A percentile compares a stretch with the other conserved stretches of the same genome.
Conservation (phyloP, 225 moss, liverwort and hornwort genomes). For the Pseudisothecium myosuroides region DNA sequence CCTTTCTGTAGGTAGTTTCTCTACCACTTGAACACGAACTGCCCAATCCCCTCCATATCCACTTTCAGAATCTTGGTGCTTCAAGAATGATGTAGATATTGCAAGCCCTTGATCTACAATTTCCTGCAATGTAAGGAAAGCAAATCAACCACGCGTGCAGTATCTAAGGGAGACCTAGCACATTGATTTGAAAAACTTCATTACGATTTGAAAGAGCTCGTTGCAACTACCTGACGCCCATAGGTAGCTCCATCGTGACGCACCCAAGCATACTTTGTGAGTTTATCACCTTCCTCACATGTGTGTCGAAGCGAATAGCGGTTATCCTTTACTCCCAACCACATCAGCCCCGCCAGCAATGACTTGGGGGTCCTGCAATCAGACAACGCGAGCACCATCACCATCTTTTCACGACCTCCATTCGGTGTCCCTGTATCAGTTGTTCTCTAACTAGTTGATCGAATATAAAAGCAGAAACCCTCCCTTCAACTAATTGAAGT, state of each 20-base stretch:
- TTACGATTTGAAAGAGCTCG: not conserved
- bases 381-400: not conserved
- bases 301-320: constrained; percentile 68
- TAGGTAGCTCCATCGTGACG: constrained; percentile 87
- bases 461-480: not conserved
- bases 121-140: constrained; percentile 35
- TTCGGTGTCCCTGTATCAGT: not conserved
- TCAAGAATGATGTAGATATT: constrained; percentile 73
- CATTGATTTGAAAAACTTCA: not conserved
- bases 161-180: not conserved
- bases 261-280: constrained; percentile 79
- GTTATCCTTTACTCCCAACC: constrained; percentile 81
- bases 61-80: constrained; percentile 54
- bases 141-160: not conserved
- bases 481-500: not conserved
- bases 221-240: constrained; percentile 69
- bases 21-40: constrained; percentile 57
- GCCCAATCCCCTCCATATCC: constrained; percentile 99
- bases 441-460: not conserved
- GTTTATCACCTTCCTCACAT: constrained; percentile 82
- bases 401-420: not conserved
- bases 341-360: constrained; percentile 86
- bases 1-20: constrained; percentile 20
- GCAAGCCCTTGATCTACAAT: constrained; percentile 59
- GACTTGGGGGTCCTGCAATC: constrained; percentile 80